These are phyloP conservation scores for Schizopora paradoxa DNA, from an alignment of 1,284 basidiomycete genomes.

Conservation along the genomic window DNA sequence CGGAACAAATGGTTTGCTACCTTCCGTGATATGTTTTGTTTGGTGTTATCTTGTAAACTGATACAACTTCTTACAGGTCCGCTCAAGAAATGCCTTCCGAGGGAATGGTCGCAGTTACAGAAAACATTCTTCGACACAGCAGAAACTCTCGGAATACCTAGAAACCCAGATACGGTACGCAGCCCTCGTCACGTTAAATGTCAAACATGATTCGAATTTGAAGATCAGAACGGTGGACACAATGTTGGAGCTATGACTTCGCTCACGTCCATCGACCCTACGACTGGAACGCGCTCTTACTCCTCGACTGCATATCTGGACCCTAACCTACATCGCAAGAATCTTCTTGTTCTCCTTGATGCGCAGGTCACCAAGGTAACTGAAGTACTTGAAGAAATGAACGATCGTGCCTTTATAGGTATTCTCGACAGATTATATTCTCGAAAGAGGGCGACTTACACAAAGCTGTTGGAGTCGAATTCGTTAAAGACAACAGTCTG, in stretches of 20 bases:
- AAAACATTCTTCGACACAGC: conserved; percentile 2
- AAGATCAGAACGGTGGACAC: conserved; percentile 2
- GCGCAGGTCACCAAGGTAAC: conserved; percentile 10
- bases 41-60: not conserved
- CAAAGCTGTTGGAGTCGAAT: conserved; percentile 28
- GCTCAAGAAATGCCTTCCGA: conserved; percentile 1
- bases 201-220: not conserved
- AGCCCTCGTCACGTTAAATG: no score
- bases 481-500: conserved; percentile 13
- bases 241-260: conserved; percentile 5
- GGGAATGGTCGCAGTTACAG: not conserved
- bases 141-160: conserved; percentile 3
- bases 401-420: no score
- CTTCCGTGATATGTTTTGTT: no score
- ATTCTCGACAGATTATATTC: not conserved
- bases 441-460: not conserved
- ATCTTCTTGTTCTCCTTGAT: conserved; percentile 6
- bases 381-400: no score
- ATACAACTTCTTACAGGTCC: conserved; percentile 1
- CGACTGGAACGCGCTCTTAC: conserved; percentile 9
- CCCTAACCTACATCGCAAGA: conserved; percentile 7
- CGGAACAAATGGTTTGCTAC: conserved; percentile 5
- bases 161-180: conserved; percentile 10
- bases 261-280: conserved; percentile 2
- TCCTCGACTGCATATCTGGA: conserved; percentile 4